These are phyloP conservation scores for Zygosaccharomyces sapae DNA, from an alignment of 1,139 yeast species.

Conservation along the genomic window DNA sequence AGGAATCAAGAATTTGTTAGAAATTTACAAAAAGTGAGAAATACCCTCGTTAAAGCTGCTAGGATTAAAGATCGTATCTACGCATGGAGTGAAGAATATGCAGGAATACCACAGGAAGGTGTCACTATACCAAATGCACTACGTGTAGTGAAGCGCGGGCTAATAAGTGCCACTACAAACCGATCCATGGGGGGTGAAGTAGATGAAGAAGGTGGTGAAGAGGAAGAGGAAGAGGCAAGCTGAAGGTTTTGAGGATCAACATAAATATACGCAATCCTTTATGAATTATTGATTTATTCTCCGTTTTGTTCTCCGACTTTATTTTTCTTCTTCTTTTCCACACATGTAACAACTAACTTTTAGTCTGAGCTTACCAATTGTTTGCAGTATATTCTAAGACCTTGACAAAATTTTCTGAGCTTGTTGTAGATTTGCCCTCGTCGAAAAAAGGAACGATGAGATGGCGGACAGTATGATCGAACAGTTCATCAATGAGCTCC, in stretches of 20 bases:
- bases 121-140: slow-evolving; percentile 36
- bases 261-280: not conserved
- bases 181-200: slow-evolving; percentile 25
- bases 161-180: slow-evolving; percentile 37
- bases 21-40: slow-evolving; percentile 65
- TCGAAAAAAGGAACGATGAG: slow-evolving; percentile 42
- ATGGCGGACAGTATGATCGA: slow-evolving; percentile 45
- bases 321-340: no score
- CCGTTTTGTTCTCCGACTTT: no score
- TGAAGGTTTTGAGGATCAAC: not conserved
- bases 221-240: slow-evolving; percentile 15
- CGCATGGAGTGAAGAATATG: slow-evolving; percentile 83
- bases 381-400: slow-evolving; percentile 41
- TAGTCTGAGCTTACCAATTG: slow-evolving; percentile 30
- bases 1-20: slow-evolving; percentile 87
- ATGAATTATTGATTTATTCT: not conserved
- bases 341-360: not conserved
- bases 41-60: slow-evolving; percentile 74
- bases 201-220: slow-evolving; percentile 19
- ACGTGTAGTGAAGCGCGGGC: slow-evolving; percentile 36
- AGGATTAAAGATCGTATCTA: slow-evolving; percentile 63
- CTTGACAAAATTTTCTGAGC: slow-evolving; percentile 32
- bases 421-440: slow-evolving; percentile 12
- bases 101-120: slow-evolving; percentile 56
- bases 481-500: slow-evolving; percentile 55